phyloP scores from a whole-genome alignment of 1,284 basidiomycete species.

The Tylopilus sp. region DNA sequence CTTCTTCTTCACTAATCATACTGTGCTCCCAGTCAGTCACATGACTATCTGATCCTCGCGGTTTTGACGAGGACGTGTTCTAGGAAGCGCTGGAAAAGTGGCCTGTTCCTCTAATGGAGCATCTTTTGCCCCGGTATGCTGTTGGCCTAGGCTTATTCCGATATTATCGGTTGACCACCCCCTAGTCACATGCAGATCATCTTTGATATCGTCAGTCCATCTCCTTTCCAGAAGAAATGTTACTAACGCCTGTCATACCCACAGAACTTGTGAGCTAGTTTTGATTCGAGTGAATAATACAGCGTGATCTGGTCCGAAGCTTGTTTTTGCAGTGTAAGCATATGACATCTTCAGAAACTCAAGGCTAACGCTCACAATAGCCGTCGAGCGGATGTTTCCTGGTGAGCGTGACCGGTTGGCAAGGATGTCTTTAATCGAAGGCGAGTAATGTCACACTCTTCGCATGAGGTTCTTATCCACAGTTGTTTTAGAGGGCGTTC shows the following conservation, averaged over 20 bases:
- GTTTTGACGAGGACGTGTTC: conserved; percentile 1
- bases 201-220: conserved; percentile 72
- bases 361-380: conserved; percentile 36
- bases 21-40: conserved; percentile 64
- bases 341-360: neutral
- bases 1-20: conserved; percentile 94
- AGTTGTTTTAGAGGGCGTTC: conserved; percentile 64
- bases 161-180: neutral
- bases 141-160: neutral
- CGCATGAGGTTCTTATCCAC: neutral
- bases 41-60: neutral
- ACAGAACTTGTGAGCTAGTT: conserved; percentile 47
- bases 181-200: conserved; percentile 81
- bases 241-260: conserved; percentile 5
- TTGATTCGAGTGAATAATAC: neutral
- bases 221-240: neutral
- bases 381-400: conserved; percentile 87
- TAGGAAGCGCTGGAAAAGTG: conserved; percentile 84
- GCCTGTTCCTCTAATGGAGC: conserved; percentile 79
- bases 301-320: conserved; percentile 32
- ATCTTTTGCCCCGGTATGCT: conserved; percentile 67
- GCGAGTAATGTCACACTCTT: conserved; percentile 31
- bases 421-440: conserved; percentile 89
- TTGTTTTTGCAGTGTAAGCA: conserved; percentile 60
- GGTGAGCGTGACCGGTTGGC: conserved; percentile 74